phyloP scores from a whole-genome alignment of 441 rosid species.

The Flueggea neowawraea region DNA sequence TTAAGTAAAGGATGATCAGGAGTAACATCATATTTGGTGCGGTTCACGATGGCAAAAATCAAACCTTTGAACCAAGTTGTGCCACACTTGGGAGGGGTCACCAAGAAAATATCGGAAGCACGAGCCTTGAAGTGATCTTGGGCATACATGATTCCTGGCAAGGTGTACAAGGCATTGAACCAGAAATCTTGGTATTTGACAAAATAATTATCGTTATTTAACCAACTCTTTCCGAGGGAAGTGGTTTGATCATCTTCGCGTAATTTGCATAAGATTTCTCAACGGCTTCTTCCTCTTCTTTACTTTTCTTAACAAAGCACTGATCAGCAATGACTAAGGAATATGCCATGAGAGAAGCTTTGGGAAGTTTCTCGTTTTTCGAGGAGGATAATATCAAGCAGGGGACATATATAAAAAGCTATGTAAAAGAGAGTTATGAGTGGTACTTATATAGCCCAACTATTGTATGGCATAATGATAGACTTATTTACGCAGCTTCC shows the following conservation, averaged over 20 bases:
- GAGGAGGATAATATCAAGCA: too few relatives aligned
- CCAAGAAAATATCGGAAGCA: constrained; percentile 24
- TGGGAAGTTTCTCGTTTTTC: too few relatives aligned
- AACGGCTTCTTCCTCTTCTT: neutral
- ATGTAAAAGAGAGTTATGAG: too few relatives aligned
- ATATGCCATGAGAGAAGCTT: too few relatives aligned
- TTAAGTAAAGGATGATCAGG: constrained; percentile 2
- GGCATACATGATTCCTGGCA: neutral
- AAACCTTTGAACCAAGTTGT: constrained; percentile 43
- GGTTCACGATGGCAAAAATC: constrained; percentile 15
- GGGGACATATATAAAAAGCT: too few relatives aligned
- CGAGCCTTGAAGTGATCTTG: constrained; percentile 19
- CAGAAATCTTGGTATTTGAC: constrained; percentile 11
- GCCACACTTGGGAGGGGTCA: constrained; percentile 30
- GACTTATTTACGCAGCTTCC: too few relatives aligned
- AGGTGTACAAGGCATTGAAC: neutral
- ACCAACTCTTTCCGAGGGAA: neutral
- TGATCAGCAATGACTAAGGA: too few relatives aligned
- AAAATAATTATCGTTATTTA: neutral
- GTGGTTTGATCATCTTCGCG: neutral
- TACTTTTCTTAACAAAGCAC: too few relatives aligned
- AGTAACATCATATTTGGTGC: neutral
- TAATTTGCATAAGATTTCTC: neutral
- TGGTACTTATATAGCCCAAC: too few relatives aligned
- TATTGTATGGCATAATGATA: too few relatives aligned